Conservation (phyloP, 495 filamentous ascomycete genomes). For the Elasticomyces elasticus region DNA sequence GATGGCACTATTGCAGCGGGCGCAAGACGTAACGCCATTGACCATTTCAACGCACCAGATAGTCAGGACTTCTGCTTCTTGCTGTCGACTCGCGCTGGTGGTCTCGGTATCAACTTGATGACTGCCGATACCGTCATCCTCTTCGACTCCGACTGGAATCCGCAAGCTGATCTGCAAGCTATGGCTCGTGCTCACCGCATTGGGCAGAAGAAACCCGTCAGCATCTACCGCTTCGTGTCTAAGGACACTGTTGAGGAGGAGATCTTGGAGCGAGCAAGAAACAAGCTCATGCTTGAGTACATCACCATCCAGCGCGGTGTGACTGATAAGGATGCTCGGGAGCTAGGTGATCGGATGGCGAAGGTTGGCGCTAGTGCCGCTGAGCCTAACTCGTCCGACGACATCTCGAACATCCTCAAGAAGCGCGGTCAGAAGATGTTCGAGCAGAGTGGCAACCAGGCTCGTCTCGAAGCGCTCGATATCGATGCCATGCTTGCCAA, state of each 20-base stretch:
- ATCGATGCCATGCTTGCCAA: constrained; percentile 94
- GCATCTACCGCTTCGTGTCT: constrained; percentile 86
- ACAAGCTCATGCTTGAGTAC: constrained; percentile 97
- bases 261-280: constrained; percentile 85
- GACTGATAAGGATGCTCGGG: constrained; percentile 67
- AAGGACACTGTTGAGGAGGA: constrained; percentile 99
- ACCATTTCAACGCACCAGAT: constrained; percentile 91
- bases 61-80: constrained; percentile 95
- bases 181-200: constrained; percentile 98
- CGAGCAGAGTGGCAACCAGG: constrained; percentile 88
- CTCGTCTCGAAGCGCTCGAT: constrained; percentile 94
- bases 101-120: constrained; percentile 97
- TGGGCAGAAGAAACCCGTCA: constrained; percentile 90
- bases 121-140: constrained; percentile 96
- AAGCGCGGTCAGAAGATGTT: constrained; percentile 94
- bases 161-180: constrained; percentile 92
- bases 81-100: constrained; percentile 88
- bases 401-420: constrained; percentile 88
- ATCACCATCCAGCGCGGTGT: constrained; percentile 95
- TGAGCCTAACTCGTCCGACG: constrained; percentile 78
- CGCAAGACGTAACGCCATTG: constrained; percentile 80
- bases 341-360: constrained; percentile 63
- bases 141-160: constrained; percentile 99
- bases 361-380: constrained; percentile 39
- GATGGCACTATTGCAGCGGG: constrained; percentile 88